A percentile compares a stretch with the other conserved stretches of the same genome.
phyloP scores from a whole-genome alignment of 2,329 filamentous ascomycete genomes.

The Alternaria gansuensis region DNA sequence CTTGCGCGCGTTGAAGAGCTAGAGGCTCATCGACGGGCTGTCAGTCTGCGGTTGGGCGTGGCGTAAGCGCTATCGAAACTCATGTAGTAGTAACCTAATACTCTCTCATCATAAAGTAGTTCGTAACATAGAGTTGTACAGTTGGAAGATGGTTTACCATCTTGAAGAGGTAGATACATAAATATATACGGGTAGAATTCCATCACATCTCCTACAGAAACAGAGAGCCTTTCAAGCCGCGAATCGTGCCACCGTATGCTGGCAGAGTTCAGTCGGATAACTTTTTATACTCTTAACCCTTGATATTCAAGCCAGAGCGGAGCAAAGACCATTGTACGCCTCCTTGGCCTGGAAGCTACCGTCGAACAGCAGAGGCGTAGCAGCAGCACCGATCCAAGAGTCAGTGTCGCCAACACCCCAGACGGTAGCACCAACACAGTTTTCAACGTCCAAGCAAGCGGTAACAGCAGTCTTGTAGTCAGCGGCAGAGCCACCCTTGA shows the following conservation, averaged over 20 bases:
- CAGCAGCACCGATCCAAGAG: constrained; percentile 52
- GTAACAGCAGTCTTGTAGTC: constrained; percentile 66
- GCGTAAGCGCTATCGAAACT: constrained; percentile 12
- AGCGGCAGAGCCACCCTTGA: constrained; percentile 62
- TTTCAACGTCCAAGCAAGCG: constrained; percentile 65
- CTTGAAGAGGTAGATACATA: constrained; percentile 1
- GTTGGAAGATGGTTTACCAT: not conserved
- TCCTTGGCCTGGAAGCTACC: constrained; percentile 54
- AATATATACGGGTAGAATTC: constrained; percentile 6
- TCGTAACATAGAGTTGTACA: not conserved
- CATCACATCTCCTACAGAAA: constrained; percentile 4
- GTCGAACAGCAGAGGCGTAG: constrained; percentile 56
- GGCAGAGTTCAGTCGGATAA: not conserved
- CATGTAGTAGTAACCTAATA: not conserved
- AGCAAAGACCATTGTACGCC: constrained; percentile 47
- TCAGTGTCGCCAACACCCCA: constrained; percentile 62
- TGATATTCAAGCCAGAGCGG: constrained; percentile 18
- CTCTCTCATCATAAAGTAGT: not conserved
- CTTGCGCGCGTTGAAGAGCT: constrained; percentile 93
- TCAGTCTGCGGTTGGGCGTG: constrained; percentile 68
- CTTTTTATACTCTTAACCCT: not conserved
- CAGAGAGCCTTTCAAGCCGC: not conserved
- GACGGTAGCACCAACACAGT: constrained; percentile 72
- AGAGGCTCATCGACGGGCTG: constrained; percentile 85
- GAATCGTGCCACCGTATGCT: not conserved